Base-by-base conservation (phyloP, 2,329 filamentous ascomycete genomes). In the Epichloe typhina region DNA sequence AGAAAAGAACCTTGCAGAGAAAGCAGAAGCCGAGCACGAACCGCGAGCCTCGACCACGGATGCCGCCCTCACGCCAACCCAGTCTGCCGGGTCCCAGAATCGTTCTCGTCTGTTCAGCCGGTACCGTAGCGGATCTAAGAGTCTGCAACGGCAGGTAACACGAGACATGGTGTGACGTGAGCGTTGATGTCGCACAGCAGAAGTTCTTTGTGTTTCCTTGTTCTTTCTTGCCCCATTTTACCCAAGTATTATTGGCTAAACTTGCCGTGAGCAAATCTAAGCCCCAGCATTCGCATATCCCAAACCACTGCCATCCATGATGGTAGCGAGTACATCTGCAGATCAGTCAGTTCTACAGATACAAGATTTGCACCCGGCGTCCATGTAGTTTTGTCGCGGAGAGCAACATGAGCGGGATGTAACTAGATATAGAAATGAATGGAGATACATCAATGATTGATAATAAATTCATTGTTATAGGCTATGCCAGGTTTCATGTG, bases 1-100 rank as follows among this genome's bases (percentile, higher is more conserved):
- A 9, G 67, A 69, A 47, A 69, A 69, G 53, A 61, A 68, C 17
- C 56, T 59, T 1, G 65, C 64, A 11, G 50, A 58, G 1, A 59
- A 50, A 31, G 55, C 52, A 6, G 64, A 66, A 21, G 54, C 58
- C 11, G 61, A 64, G 9, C 54, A 57, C 5, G 57, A 60, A 23
- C 52, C 56, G 4, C 54, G 55, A 36, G 62, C 53, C 5, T 66
- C 62, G 42, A 59, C 64, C 7, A 62, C 64, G 1, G 37, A 47
- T 38, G 50, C 49, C 15, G 62, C 53, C 2, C 36, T 62, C 12
- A 59, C 31, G 23, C 64, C 45, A 50, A 59, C 36, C 50, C 56
- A 31, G 19, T 61, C 58, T 38, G 36, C 45, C 31, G 59, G 54
- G 48, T 19, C 57, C 3, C 60, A 62, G 21, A 59, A 59, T 17